Base-by-base conservation (phyloP, 495 filamentous ascomycete species). In the Talaromyces ruber region DNA sequence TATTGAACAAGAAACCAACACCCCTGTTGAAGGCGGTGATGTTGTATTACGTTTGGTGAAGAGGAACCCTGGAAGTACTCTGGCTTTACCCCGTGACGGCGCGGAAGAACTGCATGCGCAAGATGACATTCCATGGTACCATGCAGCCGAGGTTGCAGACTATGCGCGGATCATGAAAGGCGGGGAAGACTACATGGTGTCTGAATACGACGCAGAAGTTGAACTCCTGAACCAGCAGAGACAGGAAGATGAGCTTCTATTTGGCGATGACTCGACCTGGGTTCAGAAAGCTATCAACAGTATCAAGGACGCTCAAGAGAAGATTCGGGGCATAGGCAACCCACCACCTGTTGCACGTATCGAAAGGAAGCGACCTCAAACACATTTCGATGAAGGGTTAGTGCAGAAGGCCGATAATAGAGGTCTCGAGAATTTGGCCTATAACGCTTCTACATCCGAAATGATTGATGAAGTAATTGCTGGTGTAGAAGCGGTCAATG, bases 81-180 rank as follows among this genome's bases (percentile, higher is more conserved):
- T 98, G 39, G 93, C 92, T 2, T 76, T 98, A 22, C 94, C 94
- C 22, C 82, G 87, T 55, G 94, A 97, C 70, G 89, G 88, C 14
- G 86, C 86, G 12, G 89, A 94, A 62, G 79, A 82, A 5, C 77
- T 90, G 16, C 78, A 78, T 18, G 76, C 83, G 14, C 80, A 79
- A 14, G 88, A 94, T 39, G 88, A 91, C 69, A 81, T 97, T 34
- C 94, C 94, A 0, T 98, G 94, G 94, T 89, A 95, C 67, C 90
- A 93, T 75, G 91, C 90, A 32, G 92, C 91, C 2, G 94, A 96
- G 65, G 91, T 97, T 21, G 83, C 92, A 68, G 94, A 98, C 70
- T 98, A 97, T 76, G 92, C 92, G 54, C 83, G 94, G 55, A 86
- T 98, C 52, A 97, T 98, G 89, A 96, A 91, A 73, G 94, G 93